Conservation (phyloP, 2,329 filamentous ascomycete genomes). For the Penicillium sclerotiorum region DNA sequence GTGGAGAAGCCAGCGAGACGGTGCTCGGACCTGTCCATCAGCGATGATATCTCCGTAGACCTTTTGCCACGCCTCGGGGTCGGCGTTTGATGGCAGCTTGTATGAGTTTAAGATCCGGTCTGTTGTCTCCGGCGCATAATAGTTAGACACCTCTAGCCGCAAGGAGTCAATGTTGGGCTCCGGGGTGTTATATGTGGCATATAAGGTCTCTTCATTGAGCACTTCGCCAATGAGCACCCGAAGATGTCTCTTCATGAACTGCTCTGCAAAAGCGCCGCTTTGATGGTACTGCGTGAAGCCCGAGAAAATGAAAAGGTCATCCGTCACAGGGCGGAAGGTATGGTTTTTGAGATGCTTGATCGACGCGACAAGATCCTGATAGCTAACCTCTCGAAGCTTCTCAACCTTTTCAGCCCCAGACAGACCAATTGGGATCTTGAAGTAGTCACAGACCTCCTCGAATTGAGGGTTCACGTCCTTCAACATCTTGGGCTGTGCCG, state of each 20-base stretch:
- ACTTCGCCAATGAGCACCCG: constrained; percentile 49
- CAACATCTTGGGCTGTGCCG: constrained; percentile 46
- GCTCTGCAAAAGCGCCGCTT: constrained; percentile 39
- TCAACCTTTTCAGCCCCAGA: constrained; percentile 36
- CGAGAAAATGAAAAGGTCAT: constrained; percentile 44
- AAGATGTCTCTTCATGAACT: constrained; percentile 40
- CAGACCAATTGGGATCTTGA: constrained; percentile 28
- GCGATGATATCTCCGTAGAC: constrained; percentile 45
- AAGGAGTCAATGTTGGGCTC: constrained; percentile 37
- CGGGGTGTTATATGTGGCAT: constrained; percentile 45
- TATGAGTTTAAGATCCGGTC: constrained; percentile 42
- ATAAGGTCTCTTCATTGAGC: constrained; percentile 49
- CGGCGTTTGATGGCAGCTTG: constrained; percentile 31
- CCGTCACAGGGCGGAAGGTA: constrained; percentile 51
- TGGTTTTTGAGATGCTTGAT: constrained; percentile 47
- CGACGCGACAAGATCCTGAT: constrained; percentile 36
- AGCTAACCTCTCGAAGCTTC: constrained; percentile 34
- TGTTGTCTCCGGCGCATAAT: constrained; percentile 46
- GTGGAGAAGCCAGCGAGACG: constrained; percentile 21
- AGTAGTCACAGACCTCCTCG: constrained; percentile 45
- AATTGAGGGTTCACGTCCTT: constrained; percentile 45
- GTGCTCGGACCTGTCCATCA: constrained; percentile 26
- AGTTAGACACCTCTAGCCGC: constrained; percentile 45
- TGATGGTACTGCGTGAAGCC: constrained; percentile 45
- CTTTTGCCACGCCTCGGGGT: constrained; percentile 40